Evolutionary conservation across 2,329 filamentous ascomycete species (phyloP).

Genomic region (Aureobasidium sp.): DNA sequence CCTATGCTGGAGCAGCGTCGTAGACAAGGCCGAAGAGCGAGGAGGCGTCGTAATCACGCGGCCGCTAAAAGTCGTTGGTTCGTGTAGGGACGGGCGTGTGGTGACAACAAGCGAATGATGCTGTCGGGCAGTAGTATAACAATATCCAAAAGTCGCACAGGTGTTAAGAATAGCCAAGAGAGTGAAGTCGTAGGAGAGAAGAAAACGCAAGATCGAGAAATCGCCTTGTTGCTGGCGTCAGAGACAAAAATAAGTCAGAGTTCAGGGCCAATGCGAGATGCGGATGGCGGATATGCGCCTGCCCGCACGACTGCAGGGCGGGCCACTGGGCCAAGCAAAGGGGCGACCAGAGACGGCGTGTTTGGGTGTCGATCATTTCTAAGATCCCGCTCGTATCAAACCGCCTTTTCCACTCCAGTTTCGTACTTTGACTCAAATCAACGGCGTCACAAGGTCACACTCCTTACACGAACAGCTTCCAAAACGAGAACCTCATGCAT

Average conservation of each 20-base stretch:
- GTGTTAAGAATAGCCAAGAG: background rate
- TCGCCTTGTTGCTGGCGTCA: background rate
- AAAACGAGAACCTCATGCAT: background rate
- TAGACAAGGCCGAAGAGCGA: background rate
- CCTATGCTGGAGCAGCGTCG: background rate
- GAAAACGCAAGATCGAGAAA: background rate
- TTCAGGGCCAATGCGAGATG: conserved; percentile 7
- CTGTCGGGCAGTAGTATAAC: background rate
- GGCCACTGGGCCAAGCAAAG: background rate
- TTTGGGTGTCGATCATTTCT: background rate
- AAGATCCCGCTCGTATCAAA: conserved; percentile 1
- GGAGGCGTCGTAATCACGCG: conserved; percentile 7
- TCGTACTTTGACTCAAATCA: background rate
- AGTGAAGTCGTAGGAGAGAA: background rate
- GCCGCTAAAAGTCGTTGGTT: background rate
- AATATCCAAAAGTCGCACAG: background rate
- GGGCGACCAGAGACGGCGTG: background rate
- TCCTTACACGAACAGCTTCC: background rate
- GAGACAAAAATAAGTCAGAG: conserved; percentile 9
- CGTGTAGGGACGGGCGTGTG: background rate
- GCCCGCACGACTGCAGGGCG: background rate
- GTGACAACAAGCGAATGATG: conserved; percentile 4
- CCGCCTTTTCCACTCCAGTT: background rate
- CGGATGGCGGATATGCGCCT: background rate
- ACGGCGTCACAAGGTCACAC: background rate